A percentile compares a stretch with the other conserved stretches of the same genome.
phyloP scores from a whole-genome alignment of 164 flowering plant species.

The Berberis thunbergii region DNA sequence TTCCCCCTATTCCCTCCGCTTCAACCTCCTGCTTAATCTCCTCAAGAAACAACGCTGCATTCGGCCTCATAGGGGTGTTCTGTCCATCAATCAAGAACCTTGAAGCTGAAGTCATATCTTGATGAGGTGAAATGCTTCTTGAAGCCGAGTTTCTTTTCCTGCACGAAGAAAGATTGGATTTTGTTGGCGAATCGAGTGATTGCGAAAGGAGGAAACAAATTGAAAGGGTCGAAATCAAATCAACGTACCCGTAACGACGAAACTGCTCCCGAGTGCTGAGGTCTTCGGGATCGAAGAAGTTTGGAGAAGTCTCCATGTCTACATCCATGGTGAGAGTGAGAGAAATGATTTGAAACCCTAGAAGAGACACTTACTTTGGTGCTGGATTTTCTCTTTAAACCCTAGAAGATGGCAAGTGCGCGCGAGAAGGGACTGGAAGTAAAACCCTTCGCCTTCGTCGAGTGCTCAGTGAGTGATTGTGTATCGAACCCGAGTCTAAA shows the following conservation, averaged over 20 bases:
- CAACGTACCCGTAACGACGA: constrained; percentile 76
- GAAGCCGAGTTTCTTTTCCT: constrained; percentile 61
- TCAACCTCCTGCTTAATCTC: constrained; percentile 79
- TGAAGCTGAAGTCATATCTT: constrained; percentile 29
- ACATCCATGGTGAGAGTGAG: constrained; percentile 27
- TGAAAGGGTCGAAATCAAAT: neutral
- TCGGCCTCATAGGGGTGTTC: constrained; percentile 44
- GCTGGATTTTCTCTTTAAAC: too few relatives aligned
- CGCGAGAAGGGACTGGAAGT: too few relatives aligned
- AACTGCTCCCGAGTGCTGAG: constrained; percentile 51
- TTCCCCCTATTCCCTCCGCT: constrained; percentile 28
- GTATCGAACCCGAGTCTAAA: too few relatives aligned
- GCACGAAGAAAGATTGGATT: constrained; percentile 1
- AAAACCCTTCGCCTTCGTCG: too few relatives aligned
- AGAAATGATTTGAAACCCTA: constrained; percentile 7
- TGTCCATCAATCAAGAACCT: constrained; percentile 46
- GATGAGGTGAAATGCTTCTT: constrained; percentile 32
- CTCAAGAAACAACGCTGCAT: constrained; percentile 81
- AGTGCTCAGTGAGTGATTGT: too few relatives aligned
- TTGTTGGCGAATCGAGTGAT: neutral
- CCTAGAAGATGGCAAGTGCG: too few relatives aligned
- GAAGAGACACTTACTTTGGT: neutral
- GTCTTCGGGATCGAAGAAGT: constrained; percentile 66
- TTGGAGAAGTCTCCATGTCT: constrained; percentile 59
- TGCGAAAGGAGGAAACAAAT: neutral